phyloP scores from a whole-genome alignment of 2,329 filamentous ascomycete genomes.

The Cladosporium sp. region DNA sequence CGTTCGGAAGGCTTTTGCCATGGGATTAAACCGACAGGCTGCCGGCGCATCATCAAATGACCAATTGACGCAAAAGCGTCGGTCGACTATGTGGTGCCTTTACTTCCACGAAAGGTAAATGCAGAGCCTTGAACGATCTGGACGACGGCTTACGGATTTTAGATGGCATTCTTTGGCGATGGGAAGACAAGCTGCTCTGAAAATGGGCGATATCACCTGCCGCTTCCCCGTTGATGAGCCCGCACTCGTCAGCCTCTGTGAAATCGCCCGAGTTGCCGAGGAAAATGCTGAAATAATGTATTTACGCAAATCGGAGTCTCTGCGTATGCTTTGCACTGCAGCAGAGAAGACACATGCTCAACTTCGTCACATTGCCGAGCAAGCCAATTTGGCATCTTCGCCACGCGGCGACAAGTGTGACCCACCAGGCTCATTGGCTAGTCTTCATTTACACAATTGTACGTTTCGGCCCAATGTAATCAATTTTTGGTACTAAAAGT shows the following conservation, averaged over 20 bases:
- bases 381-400: slow-evolving; percentile 18
- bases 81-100: slow-evolving; percentile 28
- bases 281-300: slow-evolving; percentile 22
- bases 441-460: slow-evolving; percentile 11
- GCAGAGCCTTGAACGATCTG: not conserved
- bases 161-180: slow-evolving; percentile 22
- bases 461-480: not conserved
- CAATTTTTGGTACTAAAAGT: not conserved
- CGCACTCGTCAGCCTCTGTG: slow-evolving; percentile 18
- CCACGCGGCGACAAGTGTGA: not conserved
- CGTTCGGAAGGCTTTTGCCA: slow-evolving; percentile 26
- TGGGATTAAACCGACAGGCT: slow-evolving; percentile 27
- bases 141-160: not conserved
- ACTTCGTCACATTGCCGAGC: slow-evolving; percentile 22
- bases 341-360: slow-evolving; percentile 24
- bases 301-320: slow-evolving; percentile 23
- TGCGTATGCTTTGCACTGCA: slow-evolving; percentile 23
- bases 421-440: not conserved
- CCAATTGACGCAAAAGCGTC: slow-evolving; percentile 21
- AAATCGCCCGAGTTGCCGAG: slow-evolving; percentile 21
- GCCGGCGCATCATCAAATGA: not conserved
- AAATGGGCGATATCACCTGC: slow-evolving; percentile 23
- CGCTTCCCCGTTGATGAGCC: slow-evolving; percentile 20
- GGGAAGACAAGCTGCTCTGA: slow-evolving; percentile 20
- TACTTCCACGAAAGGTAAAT: slow-evolving; percentile 27